phyloP scores from a whole-genome alignment of 1,284 basidiomycete species.

The Rhodotorula sp. region DNA sequence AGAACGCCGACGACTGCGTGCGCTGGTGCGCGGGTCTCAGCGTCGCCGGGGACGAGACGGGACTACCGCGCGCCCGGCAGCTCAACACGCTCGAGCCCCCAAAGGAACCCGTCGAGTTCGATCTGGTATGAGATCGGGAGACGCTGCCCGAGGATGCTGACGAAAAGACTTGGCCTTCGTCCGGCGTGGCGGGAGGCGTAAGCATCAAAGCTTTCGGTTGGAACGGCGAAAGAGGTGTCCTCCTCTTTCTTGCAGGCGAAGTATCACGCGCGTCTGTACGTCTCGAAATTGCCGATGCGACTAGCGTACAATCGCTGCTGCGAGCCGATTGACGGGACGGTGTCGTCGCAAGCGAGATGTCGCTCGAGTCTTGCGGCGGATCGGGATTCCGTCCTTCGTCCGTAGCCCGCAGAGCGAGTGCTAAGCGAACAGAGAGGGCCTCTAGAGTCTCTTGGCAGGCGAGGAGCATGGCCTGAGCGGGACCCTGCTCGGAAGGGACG shows the following conservation, averaged over 20 bases:
- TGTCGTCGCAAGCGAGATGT: background rate
- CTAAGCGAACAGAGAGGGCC: constrained; percentile 35
- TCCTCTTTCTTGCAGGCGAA: background rate
- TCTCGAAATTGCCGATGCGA: background rate
- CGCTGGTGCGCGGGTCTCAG: background rate
- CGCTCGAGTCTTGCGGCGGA: no score
- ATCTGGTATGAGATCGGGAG: no score
- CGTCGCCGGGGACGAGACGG: background rate
- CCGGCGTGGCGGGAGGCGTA: constrained; percentile 28
- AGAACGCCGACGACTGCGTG: background rate
- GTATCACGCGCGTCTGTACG: background rate
- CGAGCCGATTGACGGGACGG: background rate
- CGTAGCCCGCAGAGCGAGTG: constrained; percentile 31
- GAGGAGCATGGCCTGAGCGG: constrained; percentile 15
- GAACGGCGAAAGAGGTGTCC: constrained; percentile 12
- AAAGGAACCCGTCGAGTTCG: background rate
- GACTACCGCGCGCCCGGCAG: background rate
- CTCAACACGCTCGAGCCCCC: background rate
- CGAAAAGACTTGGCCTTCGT: background rate
- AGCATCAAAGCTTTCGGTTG: constrained; percentile 23
- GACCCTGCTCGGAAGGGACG: constrained; percentile 16
- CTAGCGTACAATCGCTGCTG: background rate
- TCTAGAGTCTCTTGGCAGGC: constrained; percentile 35
- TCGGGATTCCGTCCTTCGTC: constrained; percentile 3
- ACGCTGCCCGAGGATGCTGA: no score